A percentile compares a stretch with the other conserved stretches of the same genome.
These are phyloP conservation scores for Phytophthora pinifolia DNA, from an alignment of 352 stramenopile genomes.

Conservation along the genomic window DNA sequence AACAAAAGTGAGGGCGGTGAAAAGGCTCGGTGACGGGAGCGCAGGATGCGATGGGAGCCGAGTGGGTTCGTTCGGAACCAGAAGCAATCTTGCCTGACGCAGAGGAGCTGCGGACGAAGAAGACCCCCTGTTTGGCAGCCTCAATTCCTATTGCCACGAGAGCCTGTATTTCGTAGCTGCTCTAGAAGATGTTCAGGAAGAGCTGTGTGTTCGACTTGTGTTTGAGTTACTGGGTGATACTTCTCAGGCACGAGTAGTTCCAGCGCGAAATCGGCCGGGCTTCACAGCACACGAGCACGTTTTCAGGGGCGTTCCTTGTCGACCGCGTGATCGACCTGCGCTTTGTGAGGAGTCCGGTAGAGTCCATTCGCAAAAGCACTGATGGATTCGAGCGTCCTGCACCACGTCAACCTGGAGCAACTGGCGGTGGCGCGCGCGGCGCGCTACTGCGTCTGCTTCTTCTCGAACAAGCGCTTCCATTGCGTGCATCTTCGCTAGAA, in stretches of 20 bases:
- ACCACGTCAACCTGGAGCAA: constrained; percentile 50
- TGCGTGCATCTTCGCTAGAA: constrained; percentile 84
- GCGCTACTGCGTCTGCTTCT: constrained; percentile 56
- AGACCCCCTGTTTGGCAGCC: constrained; percentile 10
- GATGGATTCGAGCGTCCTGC: constrained; percentile 59
- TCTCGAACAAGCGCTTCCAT: constrained; percentile 81
- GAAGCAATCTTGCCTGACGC: background rate
- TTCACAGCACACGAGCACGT: constrained; percentile 2
- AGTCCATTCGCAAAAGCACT: constrained; percentile 56
- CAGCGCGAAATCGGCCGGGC: background rate
- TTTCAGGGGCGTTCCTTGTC: constrained; percentile 24
- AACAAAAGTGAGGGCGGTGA: constrained; percentile 8
- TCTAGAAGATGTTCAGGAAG: constrained; percentile 38
- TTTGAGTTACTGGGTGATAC: constrained; percentile 18
- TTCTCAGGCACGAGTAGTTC: constrained; percentile 4
- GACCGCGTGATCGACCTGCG: constrained; percentile 34
- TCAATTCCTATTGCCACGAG: constrained; percentile 8
- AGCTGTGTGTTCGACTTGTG: constrained; percentile 27
- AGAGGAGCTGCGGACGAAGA: constrained; percentile 13
- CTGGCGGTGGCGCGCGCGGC: constrained; percentile 53
- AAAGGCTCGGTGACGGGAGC: constrained; percentile 1
- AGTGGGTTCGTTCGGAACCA: background rate
- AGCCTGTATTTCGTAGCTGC: constrained; percentile 34
- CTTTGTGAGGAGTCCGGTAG: constrained; percentile 39
- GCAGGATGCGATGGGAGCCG: constrained; percentile 5